Base-by-base conservation (phyloP, 2,329 filamentous ascomycete species). In the Westerdykella ornata region DNA sequence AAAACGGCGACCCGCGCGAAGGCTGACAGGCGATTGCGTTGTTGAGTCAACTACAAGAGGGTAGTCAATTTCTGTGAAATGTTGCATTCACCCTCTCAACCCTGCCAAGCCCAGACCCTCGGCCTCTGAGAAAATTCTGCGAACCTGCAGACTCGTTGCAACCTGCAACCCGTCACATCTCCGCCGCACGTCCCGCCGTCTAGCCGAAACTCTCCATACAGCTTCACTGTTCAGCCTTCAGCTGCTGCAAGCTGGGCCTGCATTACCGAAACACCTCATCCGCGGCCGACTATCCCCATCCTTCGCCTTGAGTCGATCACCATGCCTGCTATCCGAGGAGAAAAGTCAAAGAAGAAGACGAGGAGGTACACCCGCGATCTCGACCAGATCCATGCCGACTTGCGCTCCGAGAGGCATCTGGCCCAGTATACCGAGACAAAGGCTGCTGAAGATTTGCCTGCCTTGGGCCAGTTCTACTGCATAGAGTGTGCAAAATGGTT, bases 401-500 rank as follows among this genome's bases (percentile, higher is more conserved):
- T 96, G 42, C 72, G 76, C 49, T 85, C 83, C 22, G 77, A 86
- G 15, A 85, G 82, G 63, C 89, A 97, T 61, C 79, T 98, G 26
- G 71, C 80, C 35, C 79, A 86, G 51, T 88, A 83, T 73, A 85
- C 88, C 62, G 77, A 81, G 37, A 79, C 81, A 33, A 94, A 95
- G 62, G 80, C 84, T 5, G 70, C 77, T 16, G 90, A 97, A 62
- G 92, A 97, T 58, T 75, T 96, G 28, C 92, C 92, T 3, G 90
- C 82, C 0, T 74, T 96, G 37, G 92, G 92, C 18, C 76, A 80
- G 54, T 82, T 82, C 64, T 97, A 96, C 68, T 98, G 92, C 67
- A 74, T 84, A 13, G 85, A 95, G 68, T 98, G 92, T 67, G 84
- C 92, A 48, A 97, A 94, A 71, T 97, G 87, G 84, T 97, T 94